These are phyloP conservation scores for Metschnikowia gruessii DNA, from an alignment of 805 yeast genomes.

Conservation along the genomic window DNA sequence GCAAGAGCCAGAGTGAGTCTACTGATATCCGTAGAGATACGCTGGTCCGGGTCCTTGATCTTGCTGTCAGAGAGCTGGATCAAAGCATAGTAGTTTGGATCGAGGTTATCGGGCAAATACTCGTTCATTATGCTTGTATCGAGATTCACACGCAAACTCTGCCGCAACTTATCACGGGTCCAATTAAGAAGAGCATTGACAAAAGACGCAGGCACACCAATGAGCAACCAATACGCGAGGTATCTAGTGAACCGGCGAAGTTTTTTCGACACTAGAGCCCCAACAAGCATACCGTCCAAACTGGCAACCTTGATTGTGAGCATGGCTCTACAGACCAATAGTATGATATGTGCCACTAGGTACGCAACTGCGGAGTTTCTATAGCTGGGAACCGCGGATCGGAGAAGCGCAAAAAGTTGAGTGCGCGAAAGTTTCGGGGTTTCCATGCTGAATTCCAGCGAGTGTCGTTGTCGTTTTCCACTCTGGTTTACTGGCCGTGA, in stretches of 20 bases:
- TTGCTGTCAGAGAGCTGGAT: constrained; percentile 53
- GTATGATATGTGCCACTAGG: constrained; percentile 51
- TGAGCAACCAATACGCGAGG: constrained; percentile 70
- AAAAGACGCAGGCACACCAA: constrained; percentile 84
- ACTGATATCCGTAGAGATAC: constrained; percentile 76
- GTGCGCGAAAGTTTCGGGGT: constrained; percentile 29
- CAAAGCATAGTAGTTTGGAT: constrained; percentile 71
- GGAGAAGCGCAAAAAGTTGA: constrained; percentile 30
- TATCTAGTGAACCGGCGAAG: constrained; percentile 62
- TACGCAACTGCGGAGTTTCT: constrained; percentile 30
- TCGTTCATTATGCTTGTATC: constrained; percentile 62
- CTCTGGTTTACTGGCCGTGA: constrained; percentile 13
- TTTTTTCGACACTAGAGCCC: constrained; percentile 69
- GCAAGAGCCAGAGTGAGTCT: constrained; percentile 71
- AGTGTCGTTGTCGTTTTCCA: constrained; percentile 9
- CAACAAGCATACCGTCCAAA: constrained; percentile 81
- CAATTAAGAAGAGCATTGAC: constrained; percentile 68
- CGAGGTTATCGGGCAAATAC: constrained; percentile 67
- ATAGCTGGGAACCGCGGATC: constrained; percentile 35
- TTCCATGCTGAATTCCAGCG: constrained; percentile 14
- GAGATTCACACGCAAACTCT: constrained; percentile 58
- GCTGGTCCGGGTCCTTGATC: constrained; percentile 75
- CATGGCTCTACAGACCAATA: constrained; percentile 65
- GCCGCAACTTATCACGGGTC: constrained; percentile 56
- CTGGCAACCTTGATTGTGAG: constrained; percentile 80